Conservation (phyloP, 495 filamentous ascomycete species). For the Glonium stellatum region DNA sequence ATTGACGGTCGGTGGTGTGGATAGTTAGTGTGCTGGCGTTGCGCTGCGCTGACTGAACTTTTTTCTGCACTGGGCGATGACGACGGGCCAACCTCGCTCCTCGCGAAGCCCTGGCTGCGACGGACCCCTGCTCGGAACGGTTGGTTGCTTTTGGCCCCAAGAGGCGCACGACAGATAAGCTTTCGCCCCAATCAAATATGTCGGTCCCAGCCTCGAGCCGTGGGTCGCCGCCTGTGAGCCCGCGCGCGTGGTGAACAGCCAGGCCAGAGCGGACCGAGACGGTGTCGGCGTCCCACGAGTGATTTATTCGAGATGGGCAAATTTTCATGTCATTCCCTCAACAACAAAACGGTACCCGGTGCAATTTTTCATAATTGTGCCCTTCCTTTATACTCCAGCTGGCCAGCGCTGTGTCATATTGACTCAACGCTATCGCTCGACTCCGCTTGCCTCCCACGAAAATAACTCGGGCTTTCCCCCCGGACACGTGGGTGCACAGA, state of each 20-base stretch:
- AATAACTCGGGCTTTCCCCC: not conserved
- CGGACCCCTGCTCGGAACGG: not conserved
- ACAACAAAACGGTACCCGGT: not conserved
- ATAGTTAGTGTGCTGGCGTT: not conserved
- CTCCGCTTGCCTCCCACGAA: not conserved
- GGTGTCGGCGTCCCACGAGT: not conserved
- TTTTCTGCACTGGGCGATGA: not conserved
- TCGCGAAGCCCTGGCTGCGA: not conserved
- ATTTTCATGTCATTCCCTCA: not conserved
- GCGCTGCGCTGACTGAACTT: not conserved
- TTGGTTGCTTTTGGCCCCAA: not conserved
- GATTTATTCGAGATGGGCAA: not conserved
- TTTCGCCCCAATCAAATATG: not conserved
- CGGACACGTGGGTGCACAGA: not conserved
- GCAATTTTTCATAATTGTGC: too few species aligned
- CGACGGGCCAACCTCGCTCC: not conserved
- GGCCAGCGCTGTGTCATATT: not conserved
- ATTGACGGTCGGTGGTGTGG: not conserved
- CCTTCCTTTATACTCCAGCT: not conserved
- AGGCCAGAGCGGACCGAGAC: not conserved
- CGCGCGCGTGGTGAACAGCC: not conserved
- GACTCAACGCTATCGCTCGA: not conserved
- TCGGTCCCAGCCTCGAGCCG: not conserved
- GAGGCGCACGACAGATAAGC: not conserved
- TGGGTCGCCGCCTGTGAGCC: not conserved